Conservation (phyloP, 2,329 filamentous ascomycete species). For the Epichloe sp. region DNA sequence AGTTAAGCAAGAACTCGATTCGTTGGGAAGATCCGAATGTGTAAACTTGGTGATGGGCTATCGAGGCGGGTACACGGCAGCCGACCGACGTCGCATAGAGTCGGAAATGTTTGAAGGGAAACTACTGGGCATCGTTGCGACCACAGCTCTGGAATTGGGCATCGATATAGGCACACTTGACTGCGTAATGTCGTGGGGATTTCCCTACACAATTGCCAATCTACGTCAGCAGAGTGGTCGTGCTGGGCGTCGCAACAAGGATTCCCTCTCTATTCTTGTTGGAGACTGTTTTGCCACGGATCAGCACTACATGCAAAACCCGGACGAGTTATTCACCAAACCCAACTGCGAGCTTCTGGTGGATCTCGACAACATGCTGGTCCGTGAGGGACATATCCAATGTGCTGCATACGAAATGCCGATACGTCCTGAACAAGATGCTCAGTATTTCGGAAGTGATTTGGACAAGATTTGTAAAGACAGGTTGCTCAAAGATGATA, state of each 20-base stretch:
- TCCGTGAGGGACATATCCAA: conserved; percentile 87
- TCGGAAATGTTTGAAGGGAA: conserved; percentile 95
- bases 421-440: conserved; percentile 64
- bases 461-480: conserved; percentile 59
- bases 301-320: conserved; percentile 95
- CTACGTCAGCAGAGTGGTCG: conserved; percentile 88
- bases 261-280: conserved; percentile 80
- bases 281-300: conserved; percentile 85
- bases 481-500: conserved; percentile 57
- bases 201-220: conserved; percentile 92
- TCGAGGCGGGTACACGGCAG: conserved; percentile 83
- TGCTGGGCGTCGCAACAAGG: conserved; percentile 82
- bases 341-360: conserved; percentile 83
- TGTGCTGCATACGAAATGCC: conserved; percentile 95
- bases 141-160: conserved; percentile 81
- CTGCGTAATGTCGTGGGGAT: conserved; percentile 85
- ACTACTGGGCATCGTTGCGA: conserved; percentile 84
- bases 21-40: conserved; percentile 61
- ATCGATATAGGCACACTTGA: conserved; percentile 93
- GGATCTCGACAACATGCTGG: conserved; percentile 81
- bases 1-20: conserved; percentile 63
- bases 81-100: conserved; percentile 80
- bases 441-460: conserved; percentile 64
- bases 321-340: conserved; percentile 82
- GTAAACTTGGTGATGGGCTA: conserved; percentile 84